Evolutionary conservation across 257 asterid genomes (phyloP), one percentile per base, ranked within the genome.

Genomic region (Fraxinus excelsior): DNA sequence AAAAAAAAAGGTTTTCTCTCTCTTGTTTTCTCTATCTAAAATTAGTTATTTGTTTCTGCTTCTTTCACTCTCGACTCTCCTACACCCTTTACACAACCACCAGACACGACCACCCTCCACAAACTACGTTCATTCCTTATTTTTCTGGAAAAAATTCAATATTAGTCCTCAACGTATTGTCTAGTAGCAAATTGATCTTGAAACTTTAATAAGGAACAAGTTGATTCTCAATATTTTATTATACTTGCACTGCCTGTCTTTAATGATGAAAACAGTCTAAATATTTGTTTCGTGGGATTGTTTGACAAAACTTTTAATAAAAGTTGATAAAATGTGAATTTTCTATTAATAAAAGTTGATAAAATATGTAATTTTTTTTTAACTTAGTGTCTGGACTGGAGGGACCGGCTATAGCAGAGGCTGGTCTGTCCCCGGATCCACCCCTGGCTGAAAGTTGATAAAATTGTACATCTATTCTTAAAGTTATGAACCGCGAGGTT

Each of bases 1-100:
- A 64, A 72, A 73, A 77, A 72, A 29, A 46, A 75, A 51, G 3
- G 31, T 28, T 70, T 58, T 81, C 82, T 85, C 85, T 87, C 89
- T 84, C 88, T 84, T 71, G 38, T 80, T 76, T 79, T 79, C 85
- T 79, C 85, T 86, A 86, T 86, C 88, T 84, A 74, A 74, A 80
- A 77, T 35, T 65, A 75, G 25, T 60, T 76, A 16, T 73, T 76
- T 73, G 83, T 80, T 28, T 73, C 67, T 69, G 80, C 77, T 81
- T 72, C 71, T 79, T 38, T 68, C 62, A 18, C 74, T 73, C 81
- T 85, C 85, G n/a, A n/a, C n/a, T 86, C 89, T 84, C 88, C 80
- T 64, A 34, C 78, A 72, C 77, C 77, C 82, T 79, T 42, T 72
- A 23, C 58, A 40, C 80, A 60, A 25, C 19, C 49, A 74, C 44